Base-by-base conservation (phyloP, 2,329 filamentous ascomycete species). In the Arthrobotrys entomopaga region DNA sequence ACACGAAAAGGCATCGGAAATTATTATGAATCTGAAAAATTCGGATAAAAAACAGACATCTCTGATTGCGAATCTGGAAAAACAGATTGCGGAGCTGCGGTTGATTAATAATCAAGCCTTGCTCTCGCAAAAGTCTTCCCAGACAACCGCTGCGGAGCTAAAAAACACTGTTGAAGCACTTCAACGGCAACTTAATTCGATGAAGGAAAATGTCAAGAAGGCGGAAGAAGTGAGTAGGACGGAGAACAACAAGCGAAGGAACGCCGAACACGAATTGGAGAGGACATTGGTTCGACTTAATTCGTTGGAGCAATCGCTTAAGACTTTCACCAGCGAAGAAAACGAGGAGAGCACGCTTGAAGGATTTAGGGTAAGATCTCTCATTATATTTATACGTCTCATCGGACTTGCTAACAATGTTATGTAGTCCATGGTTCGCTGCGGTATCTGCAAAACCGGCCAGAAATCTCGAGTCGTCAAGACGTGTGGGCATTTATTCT, bases 391-490 rank as follows among this genome's bases (percentile, higher is more conserved):
- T 48, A 46, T 42, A 16, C 29, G 58, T 26, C 13, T 46, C 5
- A 1, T 43, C 56, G 43, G 76, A 46, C 13, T 46, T 40, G 73
- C 83, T 85, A 79, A 85, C 80, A 2, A 19, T 65, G 56, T 19
- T 58, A 49, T 58, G 22, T 79, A 92, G 89, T 86, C 86, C 79
- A 86, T 95, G 82, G 90, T 91, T 34, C 88, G 96, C 59, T 99
- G 95, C 84, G 92, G 92, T 10, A 91, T 98, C 58, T 99, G 96
- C 83, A 91, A 92, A 78, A 90, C 88, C 79, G 92, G 94, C 78
- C 93, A 97, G 84, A 98, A 98, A 82, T 92, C 98, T 80, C 96
- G 93, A 0, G 90, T 90, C 8, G 87, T 99, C 81, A 96, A 95
- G 83, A 93, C 91, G 0, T 99, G 95, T 81, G 95, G 95, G 1